Conservation (phyloP, 2,329 filamentous ascomycete genomes). For the Neofusicoccum kwambonambiense region DNA sequence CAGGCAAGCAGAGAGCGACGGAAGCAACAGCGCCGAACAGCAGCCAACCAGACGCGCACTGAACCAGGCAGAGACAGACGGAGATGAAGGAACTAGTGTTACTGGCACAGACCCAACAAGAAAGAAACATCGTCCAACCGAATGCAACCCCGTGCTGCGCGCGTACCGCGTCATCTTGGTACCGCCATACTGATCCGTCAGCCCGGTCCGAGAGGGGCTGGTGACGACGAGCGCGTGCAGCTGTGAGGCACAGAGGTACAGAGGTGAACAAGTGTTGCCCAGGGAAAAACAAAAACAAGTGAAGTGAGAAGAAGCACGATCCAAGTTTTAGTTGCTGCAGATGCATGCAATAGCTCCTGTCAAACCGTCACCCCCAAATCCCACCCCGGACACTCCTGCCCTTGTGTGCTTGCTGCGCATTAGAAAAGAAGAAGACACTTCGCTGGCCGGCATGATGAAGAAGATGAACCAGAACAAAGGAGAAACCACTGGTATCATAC, state of each 20-base stretch:
- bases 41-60: not conserved
- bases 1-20: not conserved
- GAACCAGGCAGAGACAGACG: not conserved
- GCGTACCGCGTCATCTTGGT: conserved; percentile 10
- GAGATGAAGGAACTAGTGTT: not conserved
- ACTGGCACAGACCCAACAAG: conserved; percentile 9
- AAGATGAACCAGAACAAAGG: not conserved
- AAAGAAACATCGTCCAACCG: conserved; percentile 11
- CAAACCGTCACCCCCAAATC: not conserved
- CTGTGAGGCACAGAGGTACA: conserved; percentile 4
- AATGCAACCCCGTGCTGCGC: conserved; percentile 11
- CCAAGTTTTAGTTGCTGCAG: conserved; percentile 12
- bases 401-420: not conserved
- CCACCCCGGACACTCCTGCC: not conserved
- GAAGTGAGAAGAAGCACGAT: conserved; percentile 2
- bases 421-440: not conserved
- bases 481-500: conserved; percentile 10
- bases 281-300: not conserved
- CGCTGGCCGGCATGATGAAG: not conserved
- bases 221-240: conserved; percentile 7
- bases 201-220: conserved; percentile 13
- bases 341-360: conserved; percentile 15
- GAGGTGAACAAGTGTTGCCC: not conserved
- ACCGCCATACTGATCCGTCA: not conserved
- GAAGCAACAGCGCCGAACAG: not conserved